These are phyloP conservation scores for Coemansia sp. DNA, from an alignment of 192 early-diverging fungal genomes.

Conservation along the genomic window DNA sequence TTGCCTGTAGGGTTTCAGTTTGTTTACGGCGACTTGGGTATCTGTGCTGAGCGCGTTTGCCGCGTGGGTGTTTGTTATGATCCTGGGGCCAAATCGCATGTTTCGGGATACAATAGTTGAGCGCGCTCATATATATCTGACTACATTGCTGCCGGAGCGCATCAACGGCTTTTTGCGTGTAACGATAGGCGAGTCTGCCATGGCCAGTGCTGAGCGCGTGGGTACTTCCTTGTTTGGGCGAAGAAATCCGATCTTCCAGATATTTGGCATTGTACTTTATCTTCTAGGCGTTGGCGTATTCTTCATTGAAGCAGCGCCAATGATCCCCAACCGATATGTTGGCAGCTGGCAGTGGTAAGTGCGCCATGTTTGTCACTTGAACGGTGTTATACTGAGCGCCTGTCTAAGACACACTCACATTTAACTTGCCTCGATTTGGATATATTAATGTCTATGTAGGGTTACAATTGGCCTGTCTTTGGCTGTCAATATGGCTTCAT, in stretches of 20 bases:
- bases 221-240: conserved; percentile 39
- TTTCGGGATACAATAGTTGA: conserved; percentile 43
- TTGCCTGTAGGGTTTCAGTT: conserved; percentile 19
- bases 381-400: background rate
- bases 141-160: conserved; percentile 20
- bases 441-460: conserved; percentile 14
- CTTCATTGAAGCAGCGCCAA: conserved; percentile 31
- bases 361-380: background rate
- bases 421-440: background rate
- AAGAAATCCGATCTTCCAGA: conserved; percentile 46
- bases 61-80: conserved; percentile 42
- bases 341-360: conserved; percentile 42
- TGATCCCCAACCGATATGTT: conserved; percentile 47
- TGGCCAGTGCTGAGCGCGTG: conserved; percentile 23
- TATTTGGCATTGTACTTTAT: conserved; percentile 35
- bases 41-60: conserved; percentile 18
- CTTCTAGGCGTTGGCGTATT: conserved; percentile 39
- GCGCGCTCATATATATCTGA: conserved; percentile 23
- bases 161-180: conserved; percentile 20
- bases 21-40: conserved; percentile 25
- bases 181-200: conserved; percentile 17
- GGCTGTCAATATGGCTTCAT: conserved; percentile 41
- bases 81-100: conserved; percentile 51
- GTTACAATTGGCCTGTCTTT: conserved; percentile 29
- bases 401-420: background rate